phyloP scores from a whole-genome alignment of 179 eudicot species.

The Pouteria campechiana region DNA sequence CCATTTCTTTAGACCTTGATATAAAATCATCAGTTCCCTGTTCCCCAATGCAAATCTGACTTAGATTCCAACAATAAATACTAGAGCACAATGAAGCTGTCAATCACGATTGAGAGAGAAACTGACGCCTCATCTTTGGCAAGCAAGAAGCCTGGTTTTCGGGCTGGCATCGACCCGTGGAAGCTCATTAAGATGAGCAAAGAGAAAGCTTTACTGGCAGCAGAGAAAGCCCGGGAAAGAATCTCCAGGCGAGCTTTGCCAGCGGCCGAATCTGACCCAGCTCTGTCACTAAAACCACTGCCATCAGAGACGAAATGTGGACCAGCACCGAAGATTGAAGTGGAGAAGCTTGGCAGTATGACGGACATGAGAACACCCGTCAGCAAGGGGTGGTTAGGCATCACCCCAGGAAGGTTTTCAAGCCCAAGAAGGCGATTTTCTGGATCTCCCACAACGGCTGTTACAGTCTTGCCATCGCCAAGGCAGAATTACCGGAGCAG shows the following conservation, averaged over 20 bases:
- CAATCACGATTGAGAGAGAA: constrained; percentile 56
- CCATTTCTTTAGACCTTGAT: too few relatives aligned
- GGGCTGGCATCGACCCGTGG: constrained; percentile 83
- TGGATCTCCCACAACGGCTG: constrained; percentile 33
- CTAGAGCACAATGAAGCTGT: constrained; percentile 43
- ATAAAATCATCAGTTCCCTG: too few relatives aligned
- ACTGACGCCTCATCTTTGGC: constrained; percentile 17
- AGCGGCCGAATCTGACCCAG: constrained; percentile 18
- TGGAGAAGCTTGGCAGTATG: constrained; percentile 7
- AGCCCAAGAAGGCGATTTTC: constrained; percentile 88
- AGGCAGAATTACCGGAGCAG: constrained; percentile 43
- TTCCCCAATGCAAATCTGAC: too few relatives aligned
- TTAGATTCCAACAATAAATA: too few relatives aligned
- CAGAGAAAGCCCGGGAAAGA: constrained; percentile 63
- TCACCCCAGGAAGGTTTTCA: constrained; percentile 47
- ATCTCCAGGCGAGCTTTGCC: constrained; percentile 31
- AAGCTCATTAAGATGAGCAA: constrained; percentile 66
- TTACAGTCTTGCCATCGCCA: constrained; percentile 11
- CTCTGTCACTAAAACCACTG: constrained; percentile 52
- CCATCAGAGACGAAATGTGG: constrained; percentile 75
- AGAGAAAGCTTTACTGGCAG: constrained; percentile 66
- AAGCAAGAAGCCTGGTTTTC: constrained; percentile 51
- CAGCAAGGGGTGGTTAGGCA: constrained; percentile 16
- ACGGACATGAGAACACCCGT: constrained; percentile 24
- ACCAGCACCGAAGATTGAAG: constrained; percentile 24